Evolutionary conservation across 2,329 filamentous ascomycete genomes (phyloP), one percentile per base, ranked within the genome.

Genomic region (Neurospora sp.): DNA sequence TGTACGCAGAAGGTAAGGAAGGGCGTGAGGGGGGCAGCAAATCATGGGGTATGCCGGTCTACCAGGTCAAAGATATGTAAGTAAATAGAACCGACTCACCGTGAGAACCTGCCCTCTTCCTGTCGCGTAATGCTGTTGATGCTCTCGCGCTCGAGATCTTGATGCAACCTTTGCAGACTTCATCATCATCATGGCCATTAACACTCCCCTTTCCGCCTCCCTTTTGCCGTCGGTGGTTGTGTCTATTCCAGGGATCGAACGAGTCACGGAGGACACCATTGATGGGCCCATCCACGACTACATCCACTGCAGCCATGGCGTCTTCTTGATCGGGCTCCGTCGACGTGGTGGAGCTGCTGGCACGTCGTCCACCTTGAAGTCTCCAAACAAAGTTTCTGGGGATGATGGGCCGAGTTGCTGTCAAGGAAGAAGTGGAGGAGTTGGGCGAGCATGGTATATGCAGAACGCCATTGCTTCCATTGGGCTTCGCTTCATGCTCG

Each of bases 371-470:
- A 38, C 72, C 72, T 66, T 70, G 70, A 19, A 75, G 71, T 65
- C 73, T 71, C 75, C 75, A 76, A 57, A 76, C 69, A 71, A 75
- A 75, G 66, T 71, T 74, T 11, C 41, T 70, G 8, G 73, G 74
- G 23, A 71, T 69, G 6, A 68, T 68, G 36, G 52, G 23, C 52
- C 8, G 52, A 17, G 52, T n/a, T 36, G 23, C 12, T 36, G 52
- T 62, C 52, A 62, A 62, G 28, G 28, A 62, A 62, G 52, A 62
- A 36, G 28, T 62, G 52, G 52, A 62, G 12, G 52, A 36, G 4
- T 10, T 33, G 52, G 52, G 28, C 12, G 52, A 62, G 52, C 28
- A 62, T 62, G 52, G 52, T 36, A 62, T 62, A 62, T 62, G 52
- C 52, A 62, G 52, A 33, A 62, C 28, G 15, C 52, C 36, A 62